A percentile compares a stretch with the other conserved stretches of the same genome.
phyloP scores from a whole-genome alignment of 2,329 filamentous ascomycete genomes.

The Paramyrothecium roridum region DNA sequence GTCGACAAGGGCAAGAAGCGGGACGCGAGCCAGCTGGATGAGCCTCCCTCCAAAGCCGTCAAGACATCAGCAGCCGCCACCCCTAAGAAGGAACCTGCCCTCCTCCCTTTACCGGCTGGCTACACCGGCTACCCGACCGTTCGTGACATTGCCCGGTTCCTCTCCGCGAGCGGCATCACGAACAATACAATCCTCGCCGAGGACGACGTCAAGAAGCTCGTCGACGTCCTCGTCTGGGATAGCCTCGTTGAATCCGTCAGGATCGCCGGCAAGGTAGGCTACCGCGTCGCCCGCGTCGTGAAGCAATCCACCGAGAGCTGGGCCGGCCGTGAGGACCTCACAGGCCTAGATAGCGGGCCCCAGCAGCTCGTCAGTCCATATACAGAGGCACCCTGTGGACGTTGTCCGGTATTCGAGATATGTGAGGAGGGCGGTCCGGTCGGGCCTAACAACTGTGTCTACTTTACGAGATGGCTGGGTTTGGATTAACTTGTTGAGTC shows the following conservation, averaged over 20 bases:
- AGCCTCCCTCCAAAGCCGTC: conserved; percentile 22
- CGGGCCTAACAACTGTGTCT: conserved; percentile 84
- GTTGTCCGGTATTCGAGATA: conserved; percentile 88
- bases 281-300: conserved; percentile 48
- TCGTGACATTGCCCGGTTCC: conserved; percentile 69
- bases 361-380: conserved; percentile 64
- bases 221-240: conserved; percentile 88
- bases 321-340: conserved; percentile 34
- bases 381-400: conserved; percentile 85
- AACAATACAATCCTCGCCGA: conserved; percentile 69
- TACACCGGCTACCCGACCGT: conserved; percentile 81
- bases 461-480: conserved; percentile 82
- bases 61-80: conserved; percentile 15
- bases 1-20: conserved; percentile 48
- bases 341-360: conserved; percentile 32
- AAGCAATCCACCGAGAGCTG: conserved; percentile 40
- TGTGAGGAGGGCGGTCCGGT: conserved; percentile 91
- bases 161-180: conserved; percentile 67
- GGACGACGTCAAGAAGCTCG: conserved; percentile 76
- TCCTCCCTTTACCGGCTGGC: conserved; percentile 57
- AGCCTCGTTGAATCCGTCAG: conserved; percentile 70
- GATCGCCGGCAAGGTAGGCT: conserved; percentile 47
- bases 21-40: conserved; percentile 36
- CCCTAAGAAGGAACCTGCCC: conserved; percentile 29
- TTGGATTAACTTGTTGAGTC: conserved; percentile 28